Evolutionary conservation across 1,284 basidiomycete species (phyloP), one percentile per base, ranked within the genome.

Genomic region (Meira miltonrushii): DNA sequence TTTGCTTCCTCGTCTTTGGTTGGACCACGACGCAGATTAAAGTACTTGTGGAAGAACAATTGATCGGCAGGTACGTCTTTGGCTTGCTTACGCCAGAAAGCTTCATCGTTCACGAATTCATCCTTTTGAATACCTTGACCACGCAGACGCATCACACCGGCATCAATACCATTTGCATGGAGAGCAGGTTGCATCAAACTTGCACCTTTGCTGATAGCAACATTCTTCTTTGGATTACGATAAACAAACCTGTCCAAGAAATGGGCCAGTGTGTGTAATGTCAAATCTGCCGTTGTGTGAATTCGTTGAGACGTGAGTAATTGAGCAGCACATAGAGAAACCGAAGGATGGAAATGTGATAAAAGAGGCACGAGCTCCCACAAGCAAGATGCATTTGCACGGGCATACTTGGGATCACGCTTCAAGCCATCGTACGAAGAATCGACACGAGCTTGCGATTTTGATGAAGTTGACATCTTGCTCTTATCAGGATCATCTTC

Each of bases 181-280:
- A 65, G 58, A 40, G 62, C 60, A n/a, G 92, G 92, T 80, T 99
- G 95, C 95, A 98, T 98, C 63, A 72, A 71, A 52, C 71, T 72
- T 1, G 89, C 88, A 61, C 88, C 90, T 1, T 86, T 83, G 21
- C 92, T 89, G 66, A 87, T 88, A 11, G 80, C 75, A 2, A 85
- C 80, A 47, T 84, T 85, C 80, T 93, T 90, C 82, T 97, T 98
- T 1, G 93, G 88, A 78, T 97, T 97, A 77, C 92, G 90, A 82
- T 92, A 97, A 33, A 97, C 89, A 79, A 88, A 88, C 25, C 85
- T 82, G 73, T 94, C 92, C 38, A 94, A 83, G 83, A 95, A 94
- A 70, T 91, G 91, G 1, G 90, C 87, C 17, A 97, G 85, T 0
- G 92, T 94, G 81, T 96, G 92, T 59, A 92, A 86, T 10, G 89